phyloP scores from a whole-genome alignment of 352 stramenopile species.

The Phytophthora sp. region DNA sequence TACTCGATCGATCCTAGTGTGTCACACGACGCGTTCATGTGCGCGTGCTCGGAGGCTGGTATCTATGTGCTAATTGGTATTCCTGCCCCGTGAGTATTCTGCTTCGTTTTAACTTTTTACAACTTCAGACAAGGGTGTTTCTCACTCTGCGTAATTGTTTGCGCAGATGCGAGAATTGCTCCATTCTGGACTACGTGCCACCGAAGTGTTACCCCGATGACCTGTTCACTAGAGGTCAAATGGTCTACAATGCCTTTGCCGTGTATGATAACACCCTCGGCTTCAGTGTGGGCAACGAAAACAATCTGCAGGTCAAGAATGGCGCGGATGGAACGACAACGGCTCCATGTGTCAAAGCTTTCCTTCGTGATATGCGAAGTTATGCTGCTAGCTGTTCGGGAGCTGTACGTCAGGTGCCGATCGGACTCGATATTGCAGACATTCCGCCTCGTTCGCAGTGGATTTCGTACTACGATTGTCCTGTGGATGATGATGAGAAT shows the following conservation, averaged over 20 bases:
- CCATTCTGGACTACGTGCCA: constrained; percentile 40
- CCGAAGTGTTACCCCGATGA: constrained; percentile 50
- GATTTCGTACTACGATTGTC: constrained; percentile 78
- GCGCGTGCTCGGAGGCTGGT: constrained; percentile 48
- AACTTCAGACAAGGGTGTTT: background rate
- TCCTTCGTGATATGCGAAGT: constrained; percentile 51
- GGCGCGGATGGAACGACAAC: constrained; percentile 21
- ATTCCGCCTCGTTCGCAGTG: constrained; percentile 56
- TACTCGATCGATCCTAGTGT: constrained; percentile 63
- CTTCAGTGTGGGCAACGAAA: constrained; percentile 66
- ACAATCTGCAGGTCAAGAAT: constrained; percentile 39
- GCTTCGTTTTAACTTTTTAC: no score
- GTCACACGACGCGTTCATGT: constrained; percentile 79
- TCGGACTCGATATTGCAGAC: constrained; percentile 71
- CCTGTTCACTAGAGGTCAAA: constrained; percentile 50
- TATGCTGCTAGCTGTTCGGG: constrained; percentile 49
- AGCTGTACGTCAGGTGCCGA: constrained; percentile 56
- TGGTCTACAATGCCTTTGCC: constrained; percentile 66
- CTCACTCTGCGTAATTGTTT: background rate
- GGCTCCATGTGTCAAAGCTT: constrained; percentile 63
- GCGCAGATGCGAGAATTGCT: constrained; percentile 52
- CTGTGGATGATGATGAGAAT: constrained; percentile 48
- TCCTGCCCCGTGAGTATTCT: constrained; percentile 42
- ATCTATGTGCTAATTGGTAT: constrained; percentile 73
- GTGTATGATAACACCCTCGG: constrained; percentile 67